These are phyloP conservation scores for Suhomyces emberorum DNA, from an alignment of 805 yeast genomes.

Conservation along the genomic window DNA sequence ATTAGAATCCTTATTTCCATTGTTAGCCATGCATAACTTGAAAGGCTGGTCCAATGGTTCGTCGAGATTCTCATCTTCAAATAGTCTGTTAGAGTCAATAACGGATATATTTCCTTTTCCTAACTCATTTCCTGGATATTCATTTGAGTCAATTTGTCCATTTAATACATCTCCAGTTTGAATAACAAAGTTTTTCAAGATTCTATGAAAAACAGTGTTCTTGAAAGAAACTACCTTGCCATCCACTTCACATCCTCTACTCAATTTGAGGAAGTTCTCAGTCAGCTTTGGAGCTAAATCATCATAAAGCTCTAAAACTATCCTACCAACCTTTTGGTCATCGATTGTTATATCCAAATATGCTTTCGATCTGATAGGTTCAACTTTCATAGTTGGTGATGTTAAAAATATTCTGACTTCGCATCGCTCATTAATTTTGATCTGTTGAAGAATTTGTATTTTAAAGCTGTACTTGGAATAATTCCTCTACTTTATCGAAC, in stretches of 20 bases:
- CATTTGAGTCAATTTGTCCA: constrained; percentile 21
- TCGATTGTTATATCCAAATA: constrained; percentile 55
- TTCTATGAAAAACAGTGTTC: constrained; percentile 54
- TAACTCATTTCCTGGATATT: constrained; percentile 22
- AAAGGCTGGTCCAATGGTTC: constrained; percentile 45
- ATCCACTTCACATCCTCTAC: constrained; percentile 25
- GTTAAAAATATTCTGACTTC: too few relatives aligned
- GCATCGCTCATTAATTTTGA: too few relatives aligned
- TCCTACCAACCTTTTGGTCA: constrained; percentile 46
- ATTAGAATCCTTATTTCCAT: constrained; percentile 47
- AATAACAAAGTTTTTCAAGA: constrained; percentile 64
- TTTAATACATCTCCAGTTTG: constrained; percentile 62
- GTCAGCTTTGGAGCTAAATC: constrained; percentile 56
- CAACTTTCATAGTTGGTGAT: constrained; percentile 38
- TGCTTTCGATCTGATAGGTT: constrained; percentile 24
- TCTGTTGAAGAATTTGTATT: too few relatives aligned
- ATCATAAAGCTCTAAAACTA: constrained; percentile 53
- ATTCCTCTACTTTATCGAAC: too few relatives aligned
- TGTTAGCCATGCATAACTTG: constrained; percentile 63
- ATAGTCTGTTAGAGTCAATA: constrained; percentile 23
- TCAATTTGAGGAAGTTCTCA: constrained; percentile 48
- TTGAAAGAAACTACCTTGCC: constrained; percentile 29
- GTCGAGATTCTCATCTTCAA: constrained; percentile 56
- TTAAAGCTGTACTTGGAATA: too few relatives aligned
- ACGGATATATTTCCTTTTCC: constrained; percentile 36